Evolutionary conservation across 2,329 filamentous ascomycete genomes (phyloP).

Genomic region (Fusarium stilboides): DNA sequence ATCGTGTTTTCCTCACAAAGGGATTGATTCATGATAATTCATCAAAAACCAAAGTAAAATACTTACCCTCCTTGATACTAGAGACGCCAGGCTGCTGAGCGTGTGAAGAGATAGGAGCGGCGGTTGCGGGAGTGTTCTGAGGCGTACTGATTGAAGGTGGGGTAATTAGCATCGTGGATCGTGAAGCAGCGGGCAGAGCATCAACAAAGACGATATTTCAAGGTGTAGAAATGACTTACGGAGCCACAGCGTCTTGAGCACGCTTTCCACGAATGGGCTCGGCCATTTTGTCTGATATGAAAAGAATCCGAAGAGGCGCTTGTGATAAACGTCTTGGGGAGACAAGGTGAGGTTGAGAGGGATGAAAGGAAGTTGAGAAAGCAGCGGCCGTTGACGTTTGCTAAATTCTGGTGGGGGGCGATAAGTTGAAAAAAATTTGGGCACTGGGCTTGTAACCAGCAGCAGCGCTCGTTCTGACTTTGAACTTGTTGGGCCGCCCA

Average conservation of each 20-base stretch:
- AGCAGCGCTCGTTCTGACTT: conserved; percentile 38
- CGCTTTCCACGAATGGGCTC: conserved; percentile 77
- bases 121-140: conserved; percentile 96
- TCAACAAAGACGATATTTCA: conserved; percentile 34
- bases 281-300: conserved; percentile 65
- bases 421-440: conserved; percentile 56
- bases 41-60: conserved; percentile 12
- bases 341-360: conserved; percentile 51
- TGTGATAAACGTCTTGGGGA: conserved; percentile 51
- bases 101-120: conserved; percentile 97
- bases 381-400: conserved; percentile 56
- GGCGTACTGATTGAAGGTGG: conserved; percentile 82
- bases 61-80: conserved; percentile 97
- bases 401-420: conserved; percentile 60
- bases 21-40: conserved; percentile 21
- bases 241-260: conserved; percentile 69
- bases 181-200: conserved; percentile 43
- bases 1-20: conserved; percentile 9
- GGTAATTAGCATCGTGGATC: conserved; percentile 56
- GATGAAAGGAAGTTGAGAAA: conserved; percentile 55
- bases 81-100: conserved; percentile 94
- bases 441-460: conserved; percentile 50
- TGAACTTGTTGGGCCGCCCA: conserved; percentile 53
- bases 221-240: conserved; percentile 63
- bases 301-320: conserved; percentile 46